phyloP scores from a whole-genome alignment of 148 eudicot genomes.

The Vaccinium macrocarpon region DNA sequence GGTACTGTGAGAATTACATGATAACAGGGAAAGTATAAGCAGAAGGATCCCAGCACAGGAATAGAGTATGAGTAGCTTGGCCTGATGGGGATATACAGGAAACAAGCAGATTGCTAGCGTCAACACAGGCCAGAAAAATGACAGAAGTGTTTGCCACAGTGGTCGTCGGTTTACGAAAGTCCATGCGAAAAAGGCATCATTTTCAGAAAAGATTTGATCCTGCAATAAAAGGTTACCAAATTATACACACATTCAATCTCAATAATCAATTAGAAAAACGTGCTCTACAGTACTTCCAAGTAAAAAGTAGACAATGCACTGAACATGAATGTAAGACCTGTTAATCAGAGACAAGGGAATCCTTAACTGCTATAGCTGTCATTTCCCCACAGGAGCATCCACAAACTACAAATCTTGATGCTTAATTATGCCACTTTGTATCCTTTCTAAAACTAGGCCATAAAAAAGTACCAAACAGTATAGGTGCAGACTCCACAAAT shows the following conservation, averaged over 20 bases:
- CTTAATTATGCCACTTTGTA: neutral
- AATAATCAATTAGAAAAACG: neutral
- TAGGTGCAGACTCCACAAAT: neutral
- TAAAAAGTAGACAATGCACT: neutral
- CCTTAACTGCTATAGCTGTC: neutral
- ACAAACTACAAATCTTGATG: neutral
- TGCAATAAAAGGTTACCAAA: constrained; percentile 32
- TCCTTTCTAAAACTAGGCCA: neutral
- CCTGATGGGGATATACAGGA: constrained; percentile 95
- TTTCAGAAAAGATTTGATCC: constrained; percentile 88
- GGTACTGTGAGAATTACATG: constrained; percentile 47
- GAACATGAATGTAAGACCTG: neutral
- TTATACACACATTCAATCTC: neutral
- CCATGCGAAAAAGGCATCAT: constrained; percentile 97
- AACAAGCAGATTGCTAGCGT: constrained; percentile 97
- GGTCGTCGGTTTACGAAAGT: constrained; percentile 84
- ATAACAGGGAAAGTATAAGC: constrained; percentile 74
- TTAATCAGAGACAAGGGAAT: neutral
- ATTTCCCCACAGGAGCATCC: neutral
- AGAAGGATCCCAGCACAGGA: constrained; percentile 90
- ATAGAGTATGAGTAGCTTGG: constrained; percentile 87
- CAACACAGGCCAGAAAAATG: constrained; percentile 97
- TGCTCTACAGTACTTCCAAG: constrained; percentile 2
- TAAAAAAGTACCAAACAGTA: neutral
- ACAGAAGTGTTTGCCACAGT: constrained; percentile 94